These are phyloP conservation scores for Tephrocybe sp. DNA, from an alignment of 768 basidiomycete species.

Conservation along the genomic window DNA sequence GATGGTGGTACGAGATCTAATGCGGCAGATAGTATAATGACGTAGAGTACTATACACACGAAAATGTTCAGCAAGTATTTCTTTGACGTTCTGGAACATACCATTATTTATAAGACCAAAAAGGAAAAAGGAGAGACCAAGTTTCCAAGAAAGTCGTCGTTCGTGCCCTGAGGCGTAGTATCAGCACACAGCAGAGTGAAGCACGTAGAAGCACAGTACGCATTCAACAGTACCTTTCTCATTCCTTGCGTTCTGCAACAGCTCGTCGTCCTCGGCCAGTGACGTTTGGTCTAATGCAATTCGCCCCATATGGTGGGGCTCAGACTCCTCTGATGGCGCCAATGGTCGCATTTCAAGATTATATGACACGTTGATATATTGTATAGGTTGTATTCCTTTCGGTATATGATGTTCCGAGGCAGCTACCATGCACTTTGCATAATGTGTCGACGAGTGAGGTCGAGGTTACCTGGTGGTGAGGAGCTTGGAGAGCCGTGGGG, in stretches of 20 bases:
- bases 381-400: neutral
- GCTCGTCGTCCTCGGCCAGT: constrained; percentile 1
- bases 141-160: constrained; percentile 31
- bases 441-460: neutral
- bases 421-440: constrained; percentile 11
- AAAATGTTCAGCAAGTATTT: neutral
- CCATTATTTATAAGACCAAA: constrained; percentile 95
- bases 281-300: neutral
- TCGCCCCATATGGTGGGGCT: neutral
- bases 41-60: constrained; percentile 72
- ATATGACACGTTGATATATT: neutral
- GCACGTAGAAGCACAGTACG: neutral
- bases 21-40: constrained; percentile 95
- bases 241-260: neutral
- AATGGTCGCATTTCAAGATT: constrained; percentile 10
- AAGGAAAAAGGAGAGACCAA: constrained; percentile 76
- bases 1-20: constrained; percentile 89
- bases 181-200: neutral
- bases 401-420: neutral
- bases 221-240: constrained; percentile 12
- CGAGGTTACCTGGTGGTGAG: too few relatives aligned
- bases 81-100: constrained; percentile 22
- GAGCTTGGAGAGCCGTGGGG: neutral
- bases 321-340: neutral
- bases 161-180: constrained; percentile 8